phyloP scores from a whole-genome alignment of 2,329 filamentous ascomycete genomes.

The Tolypocladium cylindrosporum region DNA sequence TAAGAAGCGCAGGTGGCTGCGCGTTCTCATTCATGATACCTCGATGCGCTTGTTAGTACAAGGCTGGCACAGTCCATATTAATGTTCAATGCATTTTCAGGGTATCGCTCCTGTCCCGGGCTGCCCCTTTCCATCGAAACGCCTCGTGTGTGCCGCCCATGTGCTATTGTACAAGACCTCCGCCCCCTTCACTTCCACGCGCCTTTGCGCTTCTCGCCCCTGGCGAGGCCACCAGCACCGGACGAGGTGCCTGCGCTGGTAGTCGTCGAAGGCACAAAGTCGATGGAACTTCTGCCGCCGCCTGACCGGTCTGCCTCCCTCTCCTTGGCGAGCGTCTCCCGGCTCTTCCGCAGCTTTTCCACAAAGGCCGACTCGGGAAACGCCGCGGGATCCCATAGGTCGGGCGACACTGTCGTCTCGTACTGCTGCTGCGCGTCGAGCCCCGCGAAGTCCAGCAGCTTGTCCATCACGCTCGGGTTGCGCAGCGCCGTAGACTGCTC shows the following conservation, averaged over 20 bases:
- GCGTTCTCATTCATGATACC: constrained; percentile 22
- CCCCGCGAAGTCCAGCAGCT: constrained; percentile 59
- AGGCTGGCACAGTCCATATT: constrained; percentile 8
- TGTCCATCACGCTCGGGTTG: constrained; percentile 64
- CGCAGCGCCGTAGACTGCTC: constrained; percentile 55
- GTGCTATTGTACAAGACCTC: background rate
- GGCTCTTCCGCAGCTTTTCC: constrained; percentile 37
- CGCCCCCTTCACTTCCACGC: constrained; percentile 16
- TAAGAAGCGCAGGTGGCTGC: constrained; percentile 7
- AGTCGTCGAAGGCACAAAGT: constrained; percentile 35
- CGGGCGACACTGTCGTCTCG: constrained; percentile 45
- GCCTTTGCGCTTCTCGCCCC: constrained; percentile 22
- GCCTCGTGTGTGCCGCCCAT: background rate
- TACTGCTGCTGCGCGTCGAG: constrained; percentile 48
- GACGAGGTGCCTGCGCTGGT: constrained; percentile 11
- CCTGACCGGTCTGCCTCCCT: constrained; percentile 30
- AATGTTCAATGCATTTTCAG: constrained; percentile 5
- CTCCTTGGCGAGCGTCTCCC: constrained; percentile 34
- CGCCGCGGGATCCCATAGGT: constrained; percentile 46
- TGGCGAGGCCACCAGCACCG: constrained; percentile 12
- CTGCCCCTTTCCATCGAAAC: background rate
- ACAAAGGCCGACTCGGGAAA: constrained; percentile 47
- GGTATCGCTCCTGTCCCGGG: background rate
- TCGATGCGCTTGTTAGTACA: constrained; percentile 11
- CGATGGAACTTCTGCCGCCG: constrained; percentile 32